These are phyloP conservation scores for Eutrema salsugineum DNA, from an alignment of 441 rosid species.

Conservation along the genomic window DNA sequence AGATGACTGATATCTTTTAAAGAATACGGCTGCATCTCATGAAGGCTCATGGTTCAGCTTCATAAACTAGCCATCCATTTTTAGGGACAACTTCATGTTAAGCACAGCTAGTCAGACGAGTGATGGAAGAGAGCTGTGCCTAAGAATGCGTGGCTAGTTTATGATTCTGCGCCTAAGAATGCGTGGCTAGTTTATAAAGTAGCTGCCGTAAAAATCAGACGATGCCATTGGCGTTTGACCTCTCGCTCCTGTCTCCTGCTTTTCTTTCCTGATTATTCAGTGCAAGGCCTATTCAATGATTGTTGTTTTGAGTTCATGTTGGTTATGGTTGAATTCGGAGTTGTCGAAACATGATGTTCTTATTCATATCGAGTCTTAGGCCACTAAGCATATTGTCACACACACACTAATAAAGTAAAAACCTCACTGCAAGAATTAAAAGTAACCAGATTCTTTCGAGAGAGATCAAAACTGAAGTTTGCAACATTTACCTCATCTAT, in stretches of 20 bases:
- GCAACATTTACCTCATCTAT: constrained; percentile 5
- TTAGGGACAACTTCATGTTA: too few relatives aligned
- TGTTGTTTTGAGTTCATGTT: neutral
- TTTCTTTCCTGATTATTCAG: neutral
- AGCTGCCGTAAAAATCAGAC: too few relatives aligned
- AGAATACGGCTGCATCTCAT: too few relatives aligned
- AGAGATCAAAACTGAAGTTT: constrained; percentile 32
- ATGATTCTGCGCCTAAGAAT: too few relatives aligned
- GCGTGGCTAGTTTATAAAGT: too few relatives aligned
- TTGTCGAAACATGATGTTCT: constrained; percentile 12
- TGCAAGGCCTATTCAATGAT: neutral
- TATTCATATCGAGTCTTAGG: constrained; percentile 5
- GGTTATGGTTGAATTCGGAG: neutral
- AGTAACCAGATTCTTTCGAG: constrained; percentile 18
- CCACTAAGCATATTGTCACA: constrained; percentile 4
- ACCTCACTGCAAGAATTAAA: constrained; percentile 6
- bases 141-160: too few relatives aligned
- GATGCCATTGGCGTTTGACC: too few relatives aligned
- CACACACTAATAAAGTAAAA: neutral
- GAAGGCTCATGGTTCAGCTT: too few relatives aligned
- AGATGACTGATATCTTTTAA: too few relatives aligned
- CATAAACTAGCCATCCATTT: too few relatives aligned
- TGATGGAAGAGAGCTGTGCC: too few relatives aligned
- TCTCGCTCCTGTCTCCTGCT: neutral
- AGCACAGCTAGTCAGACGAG: too few relatives aligned